A percentile compares a stretch with the other conserved stretches of the same genome.
Conservation (phyloP, 176 grass and related monocot species). For the Triticum dicoccoides region DNA sequence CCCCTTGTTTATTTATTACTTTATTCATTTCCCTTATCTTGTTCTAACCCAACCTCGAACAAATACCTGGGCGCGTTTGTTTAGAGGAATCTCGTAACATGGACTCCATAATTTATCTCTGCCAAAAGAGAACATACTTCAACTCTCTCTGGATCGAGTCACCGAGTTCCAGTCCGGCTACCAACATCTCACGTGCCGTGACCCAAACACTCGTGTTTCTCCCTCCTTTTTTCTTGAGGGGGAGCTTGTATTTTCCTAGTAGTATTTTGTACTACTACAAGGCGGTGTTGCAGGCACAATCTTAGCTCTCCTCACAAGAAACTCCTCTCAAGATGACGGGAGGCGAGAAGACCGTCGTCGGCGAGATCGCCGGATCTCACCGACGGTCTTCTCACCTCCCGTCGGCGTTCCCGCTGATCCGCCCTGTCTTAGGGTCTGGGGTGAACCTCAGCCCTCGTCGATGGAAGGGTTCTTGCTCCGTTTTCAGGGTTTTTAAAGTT, state of each 20-base stretch:
- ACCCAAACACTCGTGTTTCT: neutral
- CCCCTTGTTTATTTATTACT: neutral
- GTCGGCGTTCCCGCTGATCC: too few species aligned
- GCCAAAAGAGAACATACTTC: conserved; percentile 16
- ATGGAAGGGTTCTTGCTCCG: too few species aligned
- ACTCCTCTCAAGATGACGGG: too few species aligned
- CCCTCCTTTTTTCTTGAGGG: neutral
- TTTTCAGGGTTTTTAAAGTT: too few species aligned
- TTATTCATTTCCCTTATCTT: neutral
- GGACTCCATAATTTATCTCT: neutral
- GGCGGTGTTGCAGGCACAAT: neutral
- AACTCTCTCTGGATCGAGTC: conserved; percentile 3
- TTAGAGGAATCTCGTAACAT: conserved; percentile 18
- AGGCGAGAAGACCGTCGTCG: too few species aligned
- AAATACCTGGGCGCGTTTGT: neutral
- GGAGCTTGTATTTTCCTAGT: neutral
- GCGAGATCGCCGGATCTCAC: too few species aligned
- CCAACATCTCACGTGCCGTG: conserved; percentile 24
- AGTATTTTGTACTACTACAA: neutral
- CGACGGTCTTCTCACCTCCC: too few species aligned
- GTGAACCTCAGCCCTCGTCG: too few species aligned
- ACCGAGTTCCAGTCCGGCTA: neutral
- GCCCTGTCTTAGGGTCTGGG: too few species aligned
- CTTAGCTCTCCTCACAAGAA: too few species aligned
- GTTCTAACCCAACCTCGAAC: neutral